Conservation (phyloP, 345 rosid species). For the Hirschfeldia incana region DNA sequence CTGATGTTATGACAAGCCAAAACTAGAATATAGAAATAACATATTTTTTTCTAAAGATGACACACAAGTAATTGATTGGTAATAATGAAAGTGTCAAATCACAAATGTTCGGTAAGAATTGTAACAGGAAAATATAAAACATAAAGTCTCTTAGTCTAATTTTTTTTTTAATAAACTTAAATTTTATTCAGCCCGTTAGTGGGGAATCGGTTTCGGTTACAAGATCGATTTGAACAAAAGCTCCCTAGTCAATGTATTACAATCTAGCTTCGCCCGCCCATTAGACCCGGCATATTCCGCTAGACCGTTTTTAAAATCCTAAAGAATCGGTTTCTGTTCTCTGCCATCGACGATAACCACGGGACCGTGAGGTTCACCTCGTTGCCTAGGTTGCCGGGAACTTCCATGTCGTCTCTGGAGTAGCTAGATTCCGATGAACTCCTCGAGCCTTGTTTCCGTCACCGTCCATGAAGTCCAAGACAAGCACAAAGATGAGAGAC, state of each 20-base stretch:
- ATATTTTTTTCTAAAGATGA: neutral
- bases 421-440: neutral
- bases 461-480: neutral
- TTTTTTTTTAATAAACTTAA: too few relatives aligned
- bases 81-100: conserved; percentile 15
- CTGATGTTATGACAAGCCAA: conserved; percentile 1
- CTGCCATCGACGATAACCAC: too few relatives aligned
- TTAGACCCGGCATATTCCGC: too few relatives aligned
- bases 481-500: neutral
- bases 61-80: conserved; percentile 11
- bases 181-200: too few relatives aligned
- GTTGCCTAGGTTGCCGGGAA: neutral
- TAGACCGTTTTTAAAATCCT: too few relatives aligned
- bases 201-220: too few relatives aligned
- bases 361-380: too few relatives aligned
- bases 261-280: too few relatives aligned
- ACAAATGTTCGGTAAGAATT: conserved; percentile 2
- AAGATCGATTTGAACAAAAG: too few relatives aligned
- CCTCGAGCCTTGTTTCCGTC: neutral
- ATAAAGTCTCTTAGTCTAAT: neutral
- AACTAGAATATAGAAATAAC: neutral
- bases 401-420: neutral
- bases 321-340: neutral
- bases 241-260: too few relatives aligned
- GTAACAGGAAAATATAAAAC: neutral